Percentiles rank a stretch among this genome's conserved stretches.
These are phyloP conservation scores for Striga asiatica DNA, from an alignment of 257 asterid genomes.

Conservation along the genomic window DNA sequence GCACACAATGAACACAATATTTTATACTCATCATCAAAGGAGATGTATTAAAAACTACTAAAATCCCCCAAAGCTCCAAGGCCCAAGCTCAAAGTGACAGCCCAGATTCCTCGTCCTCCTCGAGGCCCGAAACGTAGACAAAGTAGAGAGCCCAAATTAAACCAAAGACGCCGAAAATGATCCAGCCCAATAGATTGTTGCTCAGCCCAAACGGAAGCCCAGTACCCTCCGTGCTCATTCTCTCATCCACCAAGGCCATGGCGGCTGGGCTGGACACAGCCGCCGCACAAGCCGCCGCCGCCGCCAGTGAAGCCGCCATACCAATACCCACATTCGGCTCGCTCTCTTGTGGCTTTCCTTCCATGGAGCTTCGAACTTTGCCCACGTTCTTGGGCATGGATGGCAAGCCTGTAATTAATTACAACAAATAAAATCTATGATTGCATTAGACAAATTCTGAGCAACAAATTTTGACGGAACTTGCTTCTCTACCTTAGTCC, in stretches of 20 bases:
- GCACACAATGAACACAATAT: neutral
- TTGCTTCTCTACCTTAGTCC: no score
- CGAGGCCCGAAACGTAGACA: conserved; percentile 44
- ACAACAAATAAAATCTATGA: no score
- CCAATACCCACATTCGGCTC: conserved; percentile 53
- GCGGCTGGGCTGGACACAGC: conserved; percentile 62
- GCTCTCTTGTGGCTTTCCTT: conserved; percentile 30
- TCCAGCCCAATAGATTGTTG: conserved; percentile 83
- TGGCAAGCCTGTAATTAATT: conserved; percentile 42
- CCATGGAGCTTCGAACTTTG: conserved; percentile 57
- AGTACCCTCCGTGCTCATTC: conserved; percentile 93
- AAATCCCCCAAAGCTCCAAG: conserved; percentile 25
- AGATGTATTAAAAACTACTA: neutral
- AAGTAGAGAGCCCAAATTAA: conserved; percentile 71
- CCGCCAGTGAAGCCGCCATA: conserved; percentile 49
- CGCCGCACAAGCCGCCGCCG: conserved; percentile 55
- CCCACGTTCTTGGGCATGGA: conserved; percentile 40
- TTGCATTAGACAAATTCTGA: no score
- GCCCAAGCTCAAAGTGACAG: conserved; percentile 57
- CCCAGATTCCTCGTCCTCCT: conserved; percentile 92
- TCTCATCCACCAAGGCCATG: conserved; percentile 89
- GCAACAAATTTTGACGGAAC: no score
- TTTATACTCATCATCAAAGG: neutral
- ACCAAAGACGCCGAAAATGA: conserved; percentile 65
- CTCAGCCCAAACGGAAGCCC: conserved; percentile 94